Conservation (phyloP, 2,329 filamentous ascomycete species). For the Xenoacremonium recifei region DNA sequence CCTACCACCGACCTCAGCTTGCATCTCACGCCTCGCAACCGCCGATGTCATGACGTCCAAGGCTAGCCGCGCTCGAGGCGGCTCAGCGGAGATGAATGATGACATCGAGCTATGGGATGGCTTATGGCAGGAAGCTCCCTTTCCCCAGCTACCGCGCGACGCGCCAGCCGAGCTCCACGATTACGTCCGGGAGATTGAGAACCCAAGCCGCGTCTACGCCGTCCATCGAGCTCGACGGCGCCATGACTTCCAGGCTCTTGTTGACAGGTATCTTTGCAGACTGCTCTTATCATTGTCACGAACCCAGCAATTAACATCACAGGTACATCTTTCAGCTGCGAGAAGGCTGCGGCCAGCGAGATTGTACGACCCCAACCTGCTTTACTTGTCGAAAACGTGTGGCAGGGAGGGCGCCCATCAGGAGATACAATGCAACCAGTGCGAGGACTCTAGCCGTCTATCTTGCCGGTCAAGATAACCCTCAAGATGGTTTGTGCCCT, state of each 20-base stretch:
- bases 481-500: conserved; percentile 67
- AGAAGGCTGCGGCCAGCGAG: conserved; percentile 68
- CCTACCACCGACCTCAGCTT: no score
- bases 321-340: conserved; percentile 83
- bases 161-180: conserved; percentile 58
- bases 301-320: conserved; percentile 15
- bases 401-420: conserved; percentile 65
- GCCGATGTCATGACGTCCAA: conserved; percentile 27
- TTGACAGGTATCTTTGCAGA: conserved; percentile 56
- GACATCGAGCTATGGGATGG: conserved; percentile 53
- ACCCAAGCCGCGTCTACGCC: conserved; percentile 59
- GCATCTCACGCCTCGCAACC: background rate
- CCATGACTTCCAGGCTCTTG: conserved; percentile 63
- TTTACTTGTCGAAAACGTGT: conserved; percentile 73
- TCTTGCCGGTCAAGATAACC: conserved; percentile 76
- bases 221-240: conserved; percentile 60
- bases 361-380: conserved; percentile 75
- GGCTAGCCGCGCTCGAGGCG: conserved; percentile 12
- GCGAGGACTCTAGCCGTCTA: conserved; percentile 79
- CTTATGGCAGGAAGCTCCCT: conserved; percentile 61
- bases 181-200: conserved; percentile 57
- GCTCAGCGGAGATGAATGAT: conserved; percentile 21
- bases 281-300: background rate
- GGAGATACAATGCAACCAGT: conserved; percentile 77
- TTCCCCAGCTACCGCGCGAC: conserved; percentile 58